Evolutionary conservation across 805 yeast genomes (phyloP), one percentile per base, ranked within the genome.

Genomic region (Pichia heedii): DNA sequence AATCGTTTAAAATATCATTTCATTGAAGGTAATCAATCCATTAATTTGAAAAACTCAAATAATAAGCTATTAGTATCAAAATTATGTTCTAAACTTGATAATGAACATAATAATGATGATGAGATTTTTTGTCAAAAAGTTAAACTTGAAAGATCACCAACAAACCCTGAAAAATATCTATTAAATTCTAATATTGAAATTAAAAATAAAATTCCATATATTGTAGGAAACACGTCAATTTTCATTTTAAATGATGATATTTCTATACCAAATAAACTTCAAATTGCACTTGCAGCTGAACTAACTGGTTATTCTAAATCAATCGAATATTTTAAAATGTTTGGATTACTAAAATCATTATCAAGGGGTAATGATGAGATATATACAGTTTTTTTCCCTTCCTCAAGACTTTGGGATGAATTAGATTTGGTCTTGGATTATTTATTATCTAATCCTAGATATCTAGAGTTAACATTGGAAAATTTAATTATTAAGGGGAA

Each of bases 341-440:
- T 77, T 36, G 71, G 68, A 9, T 58, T 85, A 27, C 61, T 77
- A 20, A 73, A 74, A 45, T 66, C 82, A 35, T 44, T 47, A 34
- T 63, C 70, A 5, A 81, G 80, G 45, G 55, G 54, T 22, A 60
- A 65, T 16, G 54, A 65, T 19, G 54, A 65, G 19, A 94, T 94
- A 0, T 86, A 87, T 63, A 77, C 96, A 0, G 62, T 81, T 0
- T 74, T 89, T 42, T 64, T 89, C 24, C 97, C 97, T 0, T 80
- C 88, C 45, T 78, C 83, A 26, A 66, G 69, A 35, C 74, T 89
- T 0, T 88, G 96, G 95, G 70, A 71, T 20, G 58, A 64, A 3
- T 67, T 79, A 19, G 84, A 78, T 4, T 64, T 89, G 24, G 71
- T 79, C 5, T 64, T 76, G 39, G 74, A 74, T 36, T 82, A 79